Conservation (phyloP, 345 rosid species). For the Noccaea caerulescens region DNA sequence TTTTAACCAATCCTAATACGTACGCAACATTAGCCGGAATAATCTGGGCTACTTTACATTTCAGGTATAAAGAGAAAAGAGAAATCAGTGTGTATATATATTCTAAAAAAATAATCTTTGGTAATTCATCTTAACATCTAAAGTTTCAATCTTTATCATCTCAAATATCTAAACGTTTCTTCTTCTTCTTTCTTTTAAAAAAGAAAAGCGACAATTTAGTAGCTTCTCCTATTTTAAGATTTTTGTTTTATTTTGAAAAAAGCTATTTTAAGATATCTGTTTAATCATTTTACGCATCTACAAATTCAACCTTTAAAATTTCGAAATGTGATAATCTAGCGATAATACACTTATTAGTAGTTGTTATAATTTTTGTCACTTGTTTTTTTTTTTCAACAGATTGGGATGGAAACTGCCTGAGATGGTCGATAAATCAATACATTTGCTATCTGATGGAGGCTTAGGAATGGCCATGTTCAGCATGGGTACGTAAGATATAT, state of each 20-base stretch:
- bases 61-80: slow-evolving; percentile 50
- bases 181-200: neutral
- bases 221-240: slow-evolving; percentile 33
- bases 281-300: slow-evolving; percentile 5
- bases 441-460: slow-evolving; percentile 78
- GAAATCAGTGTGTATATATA: neutral
- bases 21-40: slow-evolving; percentile 72
- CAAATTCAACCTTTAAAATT: neutral
- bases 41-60: slow-evolving; percentile 79
- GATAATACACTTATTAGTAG: slow-evolving; percentile 11
- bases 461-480: slow-evolving; percentile 99
- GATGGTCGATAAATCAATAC: slow-evolving; percentile 65
- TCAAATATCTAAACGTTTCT: neutral
- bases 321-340: slow-evolving; percentile 1
- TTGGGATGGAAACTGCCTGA: slow-evolving; percentile 70
- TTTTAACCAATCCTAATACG: slow-evolving; percentile 74
- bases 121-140: slow-evolving; percentile 18
- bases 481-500: slow-evolving; percentile 55
- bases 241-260: neutral
- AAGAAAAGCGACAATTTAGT: slow-evolving; percentile 26
- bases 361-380: neutral
- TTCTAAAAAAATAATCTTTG: slow-evolving; percentile 7
- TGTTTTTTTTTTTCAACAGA: slow-evolving; percentile 38
- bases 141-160: slow-evolving; percentile 27
- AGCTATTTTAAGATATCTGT: slow-evolving; percentile 30